Evolutionary conservation across 148 eudicot genomes (phyloP), one percentile per base, ranked within the genome.

Genomic region (Spergularia bocconei): DNA sequence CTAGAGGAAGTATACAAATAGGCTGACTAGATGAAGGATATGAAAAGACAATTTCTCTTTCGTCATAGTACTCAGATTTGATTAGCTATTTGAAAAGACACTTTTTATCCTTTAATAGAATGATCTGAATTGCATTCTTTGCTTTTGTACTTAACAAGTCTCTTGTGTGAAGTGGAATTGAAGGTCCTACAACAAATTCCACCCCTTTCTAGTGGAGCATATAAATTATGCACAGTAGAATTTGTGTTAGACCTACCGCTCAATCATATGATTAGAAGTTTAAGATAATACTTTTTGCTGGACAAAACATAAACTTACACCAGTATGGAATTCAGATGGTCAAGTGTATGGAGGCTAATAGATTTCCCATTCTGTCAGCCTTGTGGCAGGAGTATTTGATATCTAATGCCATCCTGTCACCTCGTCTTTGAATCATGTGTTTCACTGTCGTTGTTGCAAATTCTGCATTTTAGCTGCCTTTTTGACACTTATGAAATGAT

Each of bases 401-500:
- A 7, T 13, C 48, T 39, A 39, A 23, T n/a, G 63, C n/a, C 78
- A 66, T 20, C 16, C 12, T 54, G 74, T 5, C 19, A 47, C 56
- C 23, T 71, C 50, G 23, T 13, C 63, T 23, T 63, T 75, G 36
- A 9, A 36, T 2, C 20, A 16, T 13, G 38, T 51, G 5, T 36
- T 14, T 47, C 51, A 20, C 47, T 76, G 21, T 58, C 29, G 23
- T 13, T 14, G 23, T 56, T 20, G 9, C 13, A 16, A 6, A 15
- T 20, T 14, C 5, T 58, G 19, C 29, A 11, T 15, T 33, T 57
- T 47, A 14, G 9, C 71, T 73, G 15, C 8, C 13, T 72, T 12
- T 67, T 68, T 47, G 11, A 48, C 19, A 57, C 20, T 15, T 53
- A 62, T 17, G 64, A 68, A 14, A 72, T 60, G 48, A 68, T 75